Conservation (phyloP, 139 green algal species). For the Chlamydomonas incerta region DNA sequence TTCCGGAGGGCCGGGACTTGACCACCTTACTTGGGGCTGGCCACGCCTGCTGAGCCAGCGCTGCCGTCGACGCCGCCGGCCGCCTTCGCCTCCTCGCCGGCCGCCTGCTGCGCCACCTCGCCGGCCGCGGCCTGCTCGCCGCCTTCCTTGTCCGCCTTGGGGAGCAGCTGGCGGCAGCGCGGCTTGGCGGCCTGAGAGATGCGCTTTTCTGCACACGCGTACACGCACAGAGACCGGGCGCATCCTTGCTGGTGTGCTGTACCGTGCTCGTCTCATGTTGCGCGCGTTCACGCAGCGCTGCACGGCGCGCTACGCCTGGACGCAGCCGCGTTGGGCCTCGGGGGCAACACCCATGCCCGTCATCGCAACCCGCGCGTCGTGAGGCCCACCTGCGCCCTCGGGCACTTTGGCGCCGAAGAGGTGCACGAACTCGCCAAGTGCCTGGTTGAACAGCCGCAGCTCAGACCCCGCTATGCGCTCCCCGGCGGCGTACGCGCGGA, state of each 20-base stretch:
- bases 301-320: too few species aligned
- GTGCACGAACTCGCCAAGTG: constrained; percentile 36
- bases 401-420: constrained; percentile 15
- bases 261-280: too few species aligned
- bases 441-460: not conserved
- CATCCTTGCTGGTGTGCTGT: too few species aligned
- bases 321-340: too few species aligned
- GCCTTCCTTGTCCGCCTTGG: not conserved
- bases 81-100: not conserved
- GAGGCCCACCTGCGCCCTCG: constrained; percentile 20
- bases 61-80: not conserved
- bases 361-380: too few species aligned
- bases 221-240: not conserved
- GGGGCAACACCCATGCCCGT: not conserved
- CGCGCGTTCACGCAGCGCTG: too few species aligned
- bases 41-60: too few species aligned
- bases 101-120: too few species aligned
- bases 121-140: not conserved
- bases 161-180: not conserved
- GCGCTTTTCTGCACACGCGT: not conserved
- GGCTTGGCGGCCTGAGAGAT: not conserved
- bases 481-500: not conserved
- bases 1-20: too few species aligned
- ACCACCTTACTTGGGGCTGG: not conserved
- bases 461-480: not conserved